Evolutionary conservation across 352 stramenopile genomes (phyloP), one percentile per base, ranked within the genome.

Genomic region (Pythium angustatum): DNA sequence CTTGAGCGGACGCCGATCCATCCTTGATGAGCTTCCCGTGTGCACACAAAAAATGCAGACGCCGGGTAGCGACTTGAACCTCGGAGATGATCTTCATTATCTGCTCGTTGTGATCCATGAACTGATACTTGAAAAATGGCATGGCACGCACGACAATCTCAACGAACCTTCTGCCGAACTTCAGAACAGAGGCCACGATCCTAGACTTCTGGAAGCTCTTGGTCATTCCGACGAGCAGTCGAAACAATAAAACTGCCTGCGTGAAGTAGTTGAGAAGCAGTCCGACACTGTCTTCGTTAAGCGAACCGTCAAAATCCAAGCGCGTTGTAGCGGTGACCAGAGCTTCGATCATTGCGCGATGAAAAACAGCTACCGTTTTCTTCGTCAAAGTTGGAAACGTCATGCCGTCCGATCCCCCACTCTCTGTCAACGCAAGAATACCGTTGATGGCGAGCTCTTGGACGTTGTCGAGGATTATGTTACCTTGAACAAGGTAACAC

Each of bases 1-100:
- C 79, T 56, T 90, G 81, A 1, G 78, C 66, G 5, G 76, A 68
- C 3, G 76, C 77, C 1, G 81, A 73, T 10, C 69, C 68, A 52
- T 88, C 79, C 57, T 87, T 83, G 36, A 84, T 70, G 10, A 85
- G 47, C 55, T 90, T 90, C 0, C 77, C 81, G 33, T 90, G 81
- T 0, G 77, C 78, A 45, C 81, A 90, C 0, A 90, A 61, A 5
- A 87, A 73, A 48, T 90, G 81, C 60, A 90, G 83, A 11, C 78
- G 72, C 8, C 81, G 66, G 3, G 81, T 90, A 3, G 78, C 78
- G 2, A 85, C 76, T 61, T 90, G 81, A 8, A 90, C 69, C 17
- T 85, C 73, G 8, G 66, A 67, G 40, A 90, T 75, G 14, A 83
- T 68, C 49, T 76, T 83, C 45, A 90, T 68, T 19, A 90, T 66